Evolutionary conservation across 305 asterid genomes (phyloP), one percentile per base, ranked within the genome.

Genomic region (Fraxinus latifolia): DNA sequence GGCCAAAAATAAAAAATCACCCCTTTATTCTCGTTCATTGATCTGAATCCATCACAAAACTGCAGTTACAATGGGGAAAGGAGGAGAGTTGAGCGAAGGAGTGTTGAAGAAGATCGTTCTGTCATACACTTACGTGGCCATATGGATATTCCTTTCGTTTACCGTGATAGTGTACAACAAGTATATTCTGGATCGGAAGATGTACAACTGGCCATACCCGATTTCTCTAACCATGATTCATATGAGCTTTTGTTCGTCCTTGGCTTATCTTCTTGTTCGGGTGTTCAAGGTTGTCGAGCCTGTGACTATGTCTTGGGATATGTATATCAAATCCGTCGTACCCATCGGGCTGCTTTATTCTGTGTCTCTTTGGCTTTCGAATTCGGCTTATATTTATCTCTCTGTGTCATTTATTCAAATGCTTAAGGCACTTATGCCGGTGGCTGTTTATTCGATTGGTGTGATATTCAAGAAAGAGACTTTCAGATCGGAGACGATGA

Each of bases 201-300:
- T 78, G 81, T 78, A 78, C n/a, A 78, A 78, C 62, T 78, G 81
- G 81, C 81, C 81, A 6, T 78, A 55, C 58, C 81, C 81, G 15
- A 78, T 78, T 27, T 60, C 81, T 0, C 81, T 78, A 3, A 60
- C 81, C 17, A 78, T 78, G 81, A 78, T 78, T 60, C 81, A 78
- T 23, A 78, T 78, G 81, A 60, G 53, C 12, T 78, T 78, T 19
- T 78, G 81, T 78, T 78, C 81, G 17, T 60, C 81, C 4, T 65
- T 78, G 34, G 81, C 81, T 3, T 78, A 78, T 65, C 29, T 78
- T 4, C 75, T 78, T 7, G 81, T 78, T 12, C 73, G 74, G 2
- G 74, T 78, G 53, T 65, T 78, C 34, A 58, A 78, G 74, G 81
- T 39, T 0, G 81, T 78, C 12, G 81, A 78, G 44, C 81, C 81